Conservation (phyloP, 2,329 filamentous ascomycete species). For the Dothistroma pini region DNA sequence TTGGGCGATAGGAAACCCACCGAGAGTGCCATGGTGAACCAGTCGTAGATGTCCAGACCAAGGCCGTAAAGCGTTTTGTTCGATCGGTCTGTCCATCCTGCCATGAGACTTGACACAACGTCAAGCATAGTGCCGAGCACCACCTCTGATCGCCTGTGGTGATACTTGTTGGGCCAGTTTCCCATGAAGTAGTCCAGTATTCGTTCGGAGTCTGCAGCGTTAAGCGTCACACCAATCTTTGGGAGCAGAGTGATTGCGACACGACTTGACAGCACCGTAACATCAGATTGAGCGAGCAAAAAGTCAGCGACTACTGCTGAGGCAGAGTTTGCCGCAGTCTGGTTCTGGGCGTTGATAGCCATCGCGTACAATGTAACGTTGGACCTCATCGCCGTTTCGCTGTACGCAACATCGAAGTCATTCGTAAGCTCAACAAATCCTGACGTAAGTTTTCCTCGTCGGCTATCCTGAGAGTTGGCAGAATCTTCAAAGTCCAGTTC, state of each 20-base stretch:
- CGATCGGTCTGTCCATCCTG: conserved; percentile 58
- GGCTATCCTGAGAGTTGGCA: conserved; percentile 59
- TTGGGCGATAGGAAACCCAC: conserved; percentile 66
- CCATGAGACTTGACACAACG: conserved; percentile 61
- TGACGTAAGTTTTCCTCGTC: conserved; percentile 36
- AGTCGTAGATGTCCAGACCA: conserved; percentile 73
- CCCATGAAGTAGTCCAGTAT: conserved; percentile 49
- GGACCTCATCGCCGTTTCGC: conserved; percentile 20
- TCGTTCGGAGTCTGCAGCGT: conserved; percentile 37
- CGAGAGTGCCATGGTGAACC: conserved; percentile 66
- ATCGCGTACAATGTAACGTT: conserved; percentile 25
- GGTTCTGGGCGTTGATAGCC: conserved; percentile 7
- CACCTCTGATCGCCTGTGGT: conserved; percentile 70
- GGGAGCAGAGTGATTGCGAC: conserved; percentile 24
- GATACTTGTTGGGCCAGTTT: conserved; percentile 50
- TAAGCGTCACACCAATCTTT: conserved; percentile 25
- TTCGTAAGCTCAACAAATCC: conserved; percentile 46
- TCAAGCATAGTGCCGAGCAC: conserved; percentile 65
- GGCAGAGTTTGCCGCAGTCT: neutral
- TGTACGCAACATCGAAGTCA: conserved; percentile 31
- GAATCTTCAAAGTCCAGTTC: conserved; percentile 65
- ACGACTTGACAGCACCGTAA: conserved; percentile 26
- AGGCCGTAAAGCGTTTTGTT: conserved; percentile 59
- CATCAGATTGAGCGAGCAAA: conserved; percentile 23
- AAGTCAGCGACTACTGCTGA: conserved; percentile 24